These are phyloP conservation scores for Trametes cubensis DNA, from an alignment of 768 basidiomycete species.

Conservation along the genomic window DNA sequence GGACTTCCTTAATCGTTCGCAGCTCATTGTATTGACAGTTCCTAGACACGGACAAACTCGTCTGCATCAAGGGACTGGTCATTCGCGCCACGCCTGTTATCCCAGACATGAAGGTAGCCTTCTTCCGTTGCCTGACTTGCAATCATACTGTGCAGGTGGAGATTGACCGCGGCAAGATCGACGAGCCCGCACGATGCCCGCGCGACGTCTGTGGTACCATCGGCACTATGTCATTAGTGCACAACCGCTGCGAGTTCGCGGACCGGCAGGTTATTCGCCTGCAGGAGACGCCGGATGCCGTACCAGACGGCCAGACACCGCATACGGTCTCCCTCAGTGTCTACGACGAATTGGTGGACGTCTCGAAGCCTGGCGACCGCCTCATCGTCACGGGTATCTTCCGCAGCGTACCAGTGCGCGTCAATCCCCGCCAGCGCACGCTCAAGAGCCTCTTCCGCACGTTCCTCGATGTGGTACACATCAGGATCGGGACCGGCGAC, in stretches of 20 bases:
- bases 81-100: slow-evolving; percentile 98
- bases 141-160: slow-evolving; percentile 97
- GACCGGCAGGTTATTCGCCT: slow-evolving; percentile 94
- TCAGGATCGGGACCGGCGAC: slow-evolving; percentile 68
- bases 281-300: slow-evolving; percentile 97
- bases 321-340: slow-evolving; percentile 96
- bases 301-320: slow-evolving; percentile 97
- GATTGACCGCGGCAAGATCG: slow-evolving; percentile 97
- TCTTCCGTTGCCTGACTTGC: slow-evolving; percentile 96
- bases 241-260: slow-evolving; percentile 96
- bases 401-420: slow-evolving; percentile 91
- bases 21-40: not conserved
- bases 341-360: slow-evolving; percentile 98
- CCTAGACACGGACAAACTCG: slow-evolving; percentile 95
- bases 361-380: slow-evolving; percentile 95
- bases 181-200: slow-evolving; percentile 89
- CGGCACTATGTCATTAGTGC: slow-evolving; percentile 92
- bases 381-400: slow-evolving; percentile 92
- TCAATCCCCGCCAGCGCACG: slow-evolving; percentile 88
- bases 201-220: slow-evolving; percentile 88
- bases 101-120: slow-evolving; percentile 98
- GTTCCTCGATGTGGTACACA: slow-evolving; percentile 93
- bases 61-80: slow-evolving; percentile 94
- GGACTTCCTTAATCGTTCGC: slow-evolving; percentile 2
- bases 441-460: slow-evolving; percentile 98